Conservation (phyloP, 164 flowering plant species). For the Akebia trifoliata region DNA sequence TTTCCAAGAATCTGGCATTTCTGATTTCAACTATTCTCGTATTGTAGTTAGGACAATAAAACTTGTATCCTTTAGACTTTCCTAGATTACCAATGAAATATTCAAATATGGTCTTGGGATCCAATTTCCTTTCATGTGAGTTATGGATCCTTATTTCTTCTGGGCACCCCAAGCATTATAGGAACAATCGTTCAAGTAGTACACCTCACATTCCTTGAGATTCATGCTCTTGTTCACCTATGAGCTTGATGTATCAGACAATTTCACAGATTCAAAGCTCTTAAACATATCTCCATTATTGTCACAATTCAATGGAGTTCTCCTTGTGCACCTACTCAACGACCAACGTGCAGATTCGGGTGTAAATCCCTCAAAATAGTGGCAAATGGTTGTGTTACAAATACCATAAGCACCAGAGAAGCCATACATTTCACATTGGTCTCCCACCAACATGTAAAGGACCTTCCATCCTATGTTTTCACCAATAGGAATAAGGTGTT, state of each 20-base stretch:
- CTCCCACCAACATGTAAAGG: constrained; percentile 28
- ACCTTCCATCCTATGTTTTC: constrained; percentile 9
- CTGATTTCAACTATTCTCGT: no score
- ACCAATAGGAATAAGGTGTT: not conserved
- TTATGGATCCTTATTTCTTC: no score
- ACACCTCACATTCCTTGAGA: constrained; percentile 16
- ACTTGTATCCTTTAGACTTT: no score
- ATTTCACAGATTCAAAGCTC: not conserved
- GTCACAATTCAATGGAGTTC: constrained; percentile 4
- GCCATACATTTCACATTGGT: constrained; percentile 37
- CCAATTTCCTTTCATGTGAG: no score
- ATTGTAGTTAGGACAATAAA: no score
- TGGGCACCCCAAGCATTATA: constrained; percentile 36
- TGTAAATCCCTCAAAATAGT: constrained; percentile 11
- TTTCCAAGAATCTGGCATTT: no score
- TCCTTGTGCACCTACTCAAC: constrained; percentile 11
- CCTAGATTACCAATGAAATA: no score
- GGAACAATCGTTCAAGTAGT: constrained; percentile 26
- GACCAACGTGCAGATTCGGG: constrained; percentile 14
- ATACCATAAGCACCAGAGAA: constrained; percentile 32
- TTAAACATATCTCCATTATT: not conserved
- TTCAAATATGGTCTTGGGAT: no score
- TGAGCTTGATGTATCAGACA: not conserved
- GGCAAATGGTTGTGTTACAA: constrained; percentile 8
- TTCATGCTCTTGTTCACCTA: constrained; percentile 16